Evolutionary conservation across 768 basidiomycete genomes (phyloP), one percentile per base, ranked within the genome.

Genomic region (Rhizopogon roseolus): DNA sequence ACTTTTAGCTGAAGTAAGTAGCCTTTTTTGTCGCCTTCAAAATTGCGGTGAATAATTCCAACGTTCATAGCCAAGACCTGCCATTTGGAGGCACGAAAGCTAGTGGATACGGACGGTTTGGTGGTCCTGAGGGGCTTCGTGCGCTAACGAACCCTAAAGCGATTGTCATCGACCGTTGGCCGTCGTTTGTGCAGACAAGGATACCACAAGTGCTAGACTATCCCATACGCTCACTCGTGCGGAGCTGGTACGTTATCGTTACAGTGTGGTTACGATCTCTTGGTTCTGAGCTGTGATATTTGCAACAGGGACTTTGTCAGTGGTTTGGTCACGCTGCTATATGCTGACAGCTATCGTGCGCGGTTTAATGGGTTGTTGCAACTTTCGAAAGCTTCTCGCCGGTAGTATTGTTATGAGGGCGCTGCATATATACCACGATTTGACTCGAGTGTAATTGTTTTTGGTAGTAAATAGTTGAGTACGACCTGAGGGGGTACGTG

Each of bases 81-180:
- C 96, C 97, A 9, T 99, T 99, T 57, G 97, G 97, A 28, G 97
- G 97, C 38, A 81, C 81, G 42, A 99, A 98, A 69, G 78, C 78
- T 29, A 93, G 90, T 49, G 96, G 96, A 39, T 95, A 96, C 65
- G 96, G 94, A 6, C 83, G 97, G 56, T 97, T 99, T 61, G 91
- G 88, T 59, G 97, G 97, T 25, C 87, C 91, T 1, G 97, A 99
- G 73, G 97, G 97, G 38, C 77, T 99, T 40, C 84, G 93, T 27
- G 76, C 88, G 1, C 73, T 99, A 39, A 94, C 92, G 42, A 93
- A 90, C 63, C 78, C 88, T 50, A 99, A 99, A 66, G 88, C 88
- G 13, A 82, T 99, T 48, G 82, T 91, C 52, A 75, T 81, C 16
- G 97, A 99, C 68, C 81, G 90, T 44, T 93, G 88, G 80, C 91